phyloP scores from a whole-genome alignment of 1,284 basidiomycete species.

The Moniliophthora roreri region DNA sequence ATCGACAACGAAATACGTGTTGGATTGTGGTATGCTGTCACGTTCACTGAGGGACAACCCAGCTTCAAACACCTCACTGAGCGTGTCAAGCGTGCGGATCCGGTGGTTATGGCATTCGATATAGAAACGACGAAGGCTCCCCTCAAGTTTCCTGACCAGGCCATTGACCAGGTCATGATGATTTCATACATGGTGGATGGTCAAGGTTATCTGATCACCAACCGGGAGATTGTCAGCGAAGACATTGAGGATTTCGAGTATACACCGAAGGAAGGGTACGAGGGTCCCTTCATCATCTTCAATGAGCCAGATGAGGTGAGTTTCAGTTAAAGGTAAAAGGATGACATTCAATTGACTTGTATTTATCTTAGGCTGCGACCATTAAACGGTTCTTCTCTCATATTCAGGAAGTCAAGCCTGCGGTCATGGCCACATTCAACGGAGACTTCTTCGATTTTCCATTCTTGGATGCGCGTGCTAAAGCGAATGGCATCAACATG shows the following conservation, averaged over 20 bases:
- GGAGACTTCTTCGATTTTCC: slow-evolving; percentile 99
- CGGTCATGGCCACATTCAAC: slow-evolving; percentile 98
- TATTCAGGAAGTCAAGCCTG: slow-evolving; percentile 90
- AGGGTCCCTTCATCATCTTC: slow-evolving; percentile 95
- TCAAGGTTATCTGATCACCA: slow-evolving; percentile 97
- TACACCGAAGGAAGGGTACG: slow-evolving; percentile 97
- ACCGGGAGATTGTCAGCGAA: slow-evolving; percentile 95
- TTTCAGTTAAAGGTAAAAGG: slow-evolving; percentile 6
- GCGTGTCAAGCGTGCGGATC: slow-evolving; percentile 97
- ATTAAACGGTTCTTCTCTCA: slow-evolving; percentile 93
- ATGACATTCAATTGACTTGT: no score
- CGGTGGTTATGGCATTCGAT: slow-evolving; percentile 98
- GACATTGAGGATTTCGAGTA: slow-evolving; percentile 99
- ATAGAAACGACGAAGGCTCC: slow-evolving; percentile 99
- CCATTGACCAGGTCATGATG: slow-evolving; percentile 99
- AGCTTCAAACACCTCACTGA: slow-evolving; percentile 74
- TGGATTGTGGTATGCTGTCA: slow-evolving; percentile 94
- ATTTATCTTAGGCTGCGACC: slow-evolving; percentile 66
- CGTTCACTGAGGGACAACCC: slow-evolving; percentile 82
- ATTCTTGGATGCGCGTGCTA: slow-evolving; percentile 89
- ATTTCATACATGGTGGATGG: slow-evolving; percentile 99
- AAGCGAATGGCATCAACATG: slow-evolving; percentile 94
- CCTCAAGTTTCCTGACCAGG: slow-evolving; percentile 97
- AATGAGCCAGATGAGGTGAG: slow-evolving; percentile 92
- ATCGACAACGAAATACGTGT: slow-evolving; percentile 99